These are phyloP conservation scores for Backusella westeae DNA, from an alignment of 192 early-diverging fungal species.

Conservation along the genomic window DNA sequence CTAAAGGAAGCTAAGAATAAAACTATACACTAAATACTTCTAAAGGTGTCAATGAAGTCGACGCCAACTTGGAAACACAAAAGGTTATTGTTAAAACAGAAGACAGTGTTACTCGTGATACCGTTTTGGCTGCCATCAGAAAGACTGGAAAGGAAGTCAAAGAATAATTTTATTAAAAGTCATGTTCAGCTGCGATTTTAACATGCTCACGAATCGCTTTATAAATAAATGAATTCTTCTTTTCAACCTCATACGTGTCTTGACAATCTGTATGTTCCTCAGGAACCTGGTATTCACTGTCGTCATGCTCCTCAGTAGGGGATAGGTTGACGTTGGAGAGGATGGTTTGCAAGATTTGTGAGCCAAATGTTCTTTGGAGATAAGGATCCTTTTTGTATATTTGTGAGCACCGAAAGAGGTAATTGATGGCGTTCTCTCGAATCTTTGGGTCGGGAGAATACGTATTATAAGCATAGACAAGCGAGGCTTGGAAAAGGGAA, in stretches of 20 bases:
- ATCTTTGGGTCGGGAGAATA: slow-evolving; percentile 9
- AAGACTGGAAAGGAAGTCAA: slow-evolving; percentile 23
- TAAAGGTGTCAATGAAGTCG: not conserved
- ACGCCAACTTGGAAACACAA: slow-evolving; percentile 11
- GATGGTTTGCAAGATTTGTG: slow-evolving; percentile 2
- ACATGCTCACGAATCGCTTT: not conserved
- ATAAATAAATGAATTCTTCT: slow-evolving; percentile 4
- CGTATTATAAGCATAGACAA: slow-evolving; percentile 29
- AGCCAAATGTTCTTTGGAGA: not conserved
- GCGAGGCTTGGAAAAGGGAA: slow-evolving; percentile 28
- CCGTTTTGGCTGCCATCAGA: slow-evolving; percentile 1
- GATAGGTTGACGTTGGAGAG: not conserved
- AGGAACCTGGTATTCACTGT: not conserved
- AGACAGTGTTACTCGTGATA: not conserved
- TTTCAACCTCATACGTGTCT: not conserved
- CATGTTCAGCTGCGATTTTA: not conserved
- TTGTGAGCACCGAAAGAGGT: slow-evolving; percentile 11
- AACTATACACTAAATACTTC: no score
- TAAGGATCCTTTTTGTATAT: slow-evolving; percentile 12
- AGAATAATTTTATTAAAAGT: slow-evolving; percentile 6
- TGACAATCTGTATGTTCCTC: not conserved
- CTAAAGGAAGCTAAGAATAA: no score
- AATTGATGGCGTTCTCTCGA: not conserved
- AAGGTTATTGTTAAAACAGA: not conserved
- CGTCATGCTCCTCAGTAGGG: not conserved